Conservation (phyloP, 805 yeast genomes). For the Teunomyces panamensis region DNA sequence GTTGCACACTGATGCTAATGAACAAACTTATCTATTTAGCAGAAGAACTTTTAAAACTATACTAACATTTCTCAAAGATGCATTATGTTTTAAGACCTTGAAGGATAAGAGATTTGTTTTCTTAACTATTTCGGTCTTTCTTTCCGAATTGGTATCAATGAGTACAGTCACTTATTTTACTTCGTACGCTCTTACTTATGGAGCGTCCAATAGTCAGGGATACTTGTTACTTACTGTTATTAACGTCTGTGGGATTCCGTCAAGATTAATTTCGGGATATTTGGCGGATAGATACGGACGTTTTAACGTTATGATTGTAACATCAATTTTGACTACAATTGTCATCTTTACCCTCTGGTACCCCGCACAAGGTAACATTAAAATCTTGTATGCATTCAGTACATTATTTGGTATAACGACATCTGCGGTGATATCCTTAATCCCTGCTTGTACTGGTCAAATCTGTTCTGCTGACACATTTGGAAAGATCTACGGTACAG, state of each 20-base stretch:
- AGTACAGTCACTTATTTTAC: conserved; percentile 50
- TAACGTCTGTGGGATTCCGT: conserved; percentile 43
- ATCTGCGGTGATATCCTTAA: conserved; percentile 53
- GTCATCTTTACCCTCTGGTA: conserved; percentile 23
- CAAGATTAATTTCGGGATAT: conserved; percentile 30
- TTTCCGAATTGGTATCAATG: conserved; percentile 47
- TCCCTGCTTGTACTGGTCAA: conserved; percentile 60
- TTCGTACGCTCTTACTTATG: conserved; percentile 50
- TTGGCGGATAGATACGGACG: conserved; percentile 43
- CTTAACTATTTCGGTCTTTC: conserved; percentile 40
- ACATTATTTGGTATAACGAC: conserved; percentile 53
- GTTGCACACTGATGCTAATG: not conserved
- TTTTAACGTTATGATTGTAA: conserved; percentile 47
- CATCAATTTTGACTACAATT: conserved; percentile 29
- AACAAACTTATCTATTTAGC: not conserved
- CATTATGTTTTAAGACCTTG: conserved; percentile 32
- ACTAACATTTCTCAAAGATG: not conserved
- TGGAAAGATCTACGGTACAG: conserved; percentile 54
- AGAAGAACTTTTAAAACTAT: not conserved
- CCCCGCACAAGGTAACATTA: conserved; percentile 28
- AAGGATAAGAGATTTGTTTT: conserved; percentile 43
- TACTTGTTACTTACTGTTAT: conserved; percentile 47
- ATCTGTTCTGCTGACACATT: conserved; percentile 54
- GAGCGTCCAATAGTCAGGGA: conserved; percentile 41
- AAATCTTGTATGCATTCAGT: conserved; percentile 44